These are phyloP conservation scores for Phoma sp. DNA, from an alignment of 2,329 filamentous ascomycete genomes.

Conservation along the genomic window DNA sequence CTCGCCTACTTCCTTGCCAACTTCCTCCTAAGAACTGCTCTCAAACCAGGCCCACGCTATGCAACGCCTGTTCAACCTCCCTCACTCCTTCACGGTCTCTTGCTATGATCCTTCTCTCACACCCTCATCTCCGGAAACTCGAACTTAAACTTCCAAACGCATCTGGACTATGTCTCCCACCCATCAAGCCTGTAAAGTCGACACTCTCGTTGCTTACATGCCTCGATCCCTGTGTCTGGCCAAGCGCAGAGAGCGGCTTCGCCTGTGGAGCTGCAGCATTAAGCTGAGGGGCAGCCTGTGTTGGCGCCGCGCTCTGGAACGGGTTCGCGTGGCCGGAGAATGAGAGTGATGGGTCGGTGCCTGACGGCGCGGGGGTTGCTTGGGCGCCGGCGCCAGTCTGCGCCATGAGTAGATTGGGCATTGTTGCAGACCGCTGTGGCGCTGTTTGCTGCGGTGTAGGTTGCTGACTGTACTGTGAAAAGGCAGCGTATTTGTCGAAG, in stretches of 20 bases:
- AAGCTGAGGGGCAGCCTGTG: constrained; percentile 45
- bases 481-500: constrained; percentile 15
- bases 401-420: constrained; percentile 17
- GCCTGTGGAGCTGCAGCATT: constrained; percentile 51
- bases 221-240: constrained; percentile 39
- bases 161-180: constrained; percentile 76
- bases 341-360: constrained; percentile 11
- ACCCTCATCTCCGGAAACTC: constrained; percentile 44
- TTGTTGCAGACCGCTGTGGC: constrained; percentile 19
- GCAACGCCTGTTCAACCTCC: not conserved
- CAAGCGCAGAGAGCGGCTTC: constrained; percentile 61
- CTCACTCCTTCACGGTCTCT: not conserved
- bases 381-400: constrained; percentile 21
- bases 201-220: constrained; percentile 74
- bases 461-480: constrained; percentile 12
- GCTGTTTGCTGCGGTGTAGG: constrained; percentile 12
- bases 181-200: constrained; percentile 65
- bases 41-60: not conserved
- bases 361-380: constrained; percentile 38
- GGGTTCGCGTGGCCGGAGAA: constrained; percentile 42
- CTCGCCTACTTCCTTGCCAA: no score
- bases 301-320: constrained; percentile 51
- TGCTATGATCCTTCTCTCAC: not conserved
- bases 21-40: no score
- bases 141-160: constrained; percentile 79